A percentile compares a stretch with the other conserved stretches of the same genome.
Conservation (phyloP, 106 monocot species). For the Allium cepa region DNA sequence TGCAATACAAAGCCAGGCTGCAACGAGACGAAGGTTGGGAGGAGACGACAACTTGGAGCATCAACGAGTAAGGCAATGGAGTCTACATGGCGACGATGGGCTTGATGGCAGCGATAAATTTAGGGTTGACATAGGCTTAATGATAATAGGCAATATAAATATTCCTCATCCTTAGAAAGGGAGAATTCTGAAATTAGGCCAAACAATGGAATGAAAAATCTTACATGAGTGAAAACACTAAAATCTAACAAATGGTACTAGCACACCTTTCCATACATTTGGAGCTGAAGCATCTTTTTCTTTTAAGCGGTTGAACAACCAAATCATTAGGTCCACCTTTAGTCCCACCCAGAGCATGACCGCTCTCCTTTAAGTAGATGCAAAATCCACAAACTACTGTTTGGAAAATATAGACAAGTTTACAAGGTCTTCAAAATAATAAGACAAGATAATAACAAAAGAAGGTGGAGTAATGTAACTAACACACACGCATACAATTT, state of each 20-base stretch:
- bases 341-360: constrained; percentile 89
- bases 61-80: too few species aligned
- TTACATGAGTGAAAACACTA: not conserved
- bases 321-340: constrained; percentile 82
- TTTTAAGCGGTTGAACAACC: constrained; percentile 66
- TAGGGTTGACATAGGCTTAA: too few species aligned
- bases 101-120: too few species aligned
- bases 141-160: too few species aligned
- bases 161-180: not conserved
- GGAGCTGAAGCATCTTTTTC: constrained; percentile 77
- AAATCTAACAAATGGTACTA: constrained; percentile 67
- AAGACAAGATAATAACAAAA: too few species aligned
- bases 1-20: too few species aligned
- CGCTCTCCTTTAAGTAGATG: constrained; percentile 56
- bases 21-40: too few species aligned
- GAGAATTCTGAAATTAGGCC: not conserved
- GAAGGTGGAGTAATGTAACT: too few species aligned
- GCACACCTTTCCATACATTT: constrained; percentile 61
- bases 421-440: not conserved
- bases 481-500: too few species aligned
- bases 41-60: too few species aligned
- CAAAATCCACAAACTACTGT: not conserved
- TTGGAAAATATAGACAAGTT: not conserved
- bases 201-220: not conserved
- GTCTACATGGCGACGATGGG: too few species aligned